A percentile compares a stretch with the other conserved stretches of the same genome.
These are phyloP conservation scores for Didymella arachidicola DNA, from an alignment of 2,329 filamentous ascomycete species.

Conservation along the genomic window DNA sequence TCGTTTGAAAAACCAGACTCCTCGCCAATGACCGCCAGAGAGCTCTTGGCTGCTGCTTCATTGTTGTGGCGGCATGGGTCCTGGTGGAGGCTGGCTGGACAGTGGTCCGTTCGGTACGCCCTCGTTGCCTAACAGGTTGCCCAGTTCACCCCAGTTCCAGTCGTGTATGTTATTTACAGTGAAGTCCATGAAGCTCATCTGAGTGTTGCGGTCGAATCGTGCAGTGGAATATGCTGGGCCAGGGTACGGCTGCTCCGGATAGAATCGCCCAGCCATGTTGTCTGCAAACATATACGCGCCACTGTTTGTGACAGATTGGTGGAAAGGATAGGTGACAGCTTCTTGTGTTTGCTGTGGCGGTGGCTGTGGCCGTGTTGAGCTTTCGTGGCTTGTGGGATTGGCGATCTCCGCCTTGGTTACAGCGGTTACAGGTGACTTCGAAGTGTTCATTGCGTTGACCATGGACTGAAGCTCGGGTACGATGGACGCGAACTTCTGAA, in stretches of 20 bases:
- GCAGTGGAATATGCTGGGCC: slow-evolving; percentile 27
- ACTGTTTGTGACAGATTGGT: slow-evolving; percentile 35
- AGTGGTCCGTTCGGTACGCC: slow-evolving; percentile 22
- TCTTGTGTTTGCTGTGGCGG: slow-evolving; percentile 24
- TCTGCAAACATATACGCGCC: slow-evolving; percentile 45
- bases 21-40: not conserved
- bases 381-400: slow-evolving; percentile 8
- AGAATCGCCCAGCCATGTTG: slow-evolving; percentile 33
- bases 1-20: not conserved
- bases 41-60: not conserved
- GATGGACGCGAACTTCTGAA: slow-evolving; percentile 49
- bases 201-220: slow-evolving; percentile 39
- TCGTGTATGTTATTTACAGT: slow-evolving; percentile 46
- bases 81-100: slow-evolving; percentile 16
- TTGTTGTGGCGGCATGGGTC: slow-evolving; percentile 15
- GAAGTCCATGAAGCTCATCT: slow-evolving; percentile 50
- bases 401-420: slow-evolving; percentile 9
- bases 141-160: slow-evolving; percentile 48
- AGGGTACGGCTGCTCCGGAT: slow-evolving; percentile 30
- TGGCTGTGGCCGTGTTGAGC: slow-evolving; percentile 9
- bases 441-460: slow-evolving; percentile 37
- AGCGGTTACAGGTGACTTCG: slow-evolving; percentile 16
- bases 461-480: slow-evolving; percentile 49
- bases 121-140: slow-evolving; percentile 37
- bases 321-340: slow-evolving; percentile 29